phyloP scores from a whole-genome alignment of 208 protist genomes.

The Crithidia bombi region DNA sequence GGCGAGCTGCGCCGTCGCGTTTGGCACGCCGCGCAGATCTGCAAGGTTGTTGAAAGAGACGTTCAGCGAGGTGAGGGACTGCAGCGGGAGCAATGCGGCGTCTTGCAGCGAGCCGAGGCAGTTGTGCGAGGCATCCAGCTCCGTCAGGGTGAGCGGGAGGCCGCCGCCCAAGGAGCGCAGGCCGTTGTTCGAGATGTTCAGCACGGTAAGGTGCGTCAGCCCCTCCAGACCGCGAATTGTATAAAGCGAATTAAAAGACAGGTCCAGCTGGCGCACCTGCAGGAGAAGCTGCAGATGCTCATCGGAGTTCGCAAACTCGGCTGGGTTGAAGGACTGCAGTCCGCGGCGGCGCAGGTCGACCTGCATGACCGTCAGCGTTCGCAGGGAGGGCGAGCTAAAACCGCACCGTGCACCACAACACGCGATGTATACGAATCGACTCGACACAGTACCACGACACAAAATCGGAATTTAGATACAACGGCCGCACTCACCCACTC shows the following conservation, averaged over 20 bases:
- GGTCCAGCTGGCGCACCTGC: constrained; percentile 49
- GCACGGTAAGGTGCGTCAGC: constrained; percentile 56
- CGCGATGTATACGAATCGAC: too few species aligned
- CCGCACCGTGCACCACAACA: too few species aligned
- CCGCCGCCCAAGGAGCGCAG: constrained; percentile 55
- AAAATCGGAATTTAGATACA: neutral
- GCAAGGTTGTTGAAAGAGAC: constrained; percentile 79
- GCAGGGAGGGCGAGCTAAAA: too few species aligned
- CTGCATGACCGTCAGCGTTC: constrained; percentile 34
- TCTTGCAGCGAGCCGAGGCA: constrained; percentile 54
- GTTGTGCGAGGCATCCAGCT: constrained; percentile 83
- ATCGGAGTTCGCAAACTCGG: constrained; percentile 54
- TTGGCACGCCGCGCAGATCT: constrained; percentile 58
- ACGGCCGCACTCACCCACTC: neutral
- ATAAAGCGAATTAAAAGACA: constrained; percentile 76
- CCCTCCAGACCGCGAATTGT: constrained; percentile 55
- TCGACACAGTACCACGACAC: neutral
- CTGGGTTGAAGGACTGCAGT: constrained; percentile 72
- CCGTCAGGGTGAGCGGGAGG: constrained; percentile 50
- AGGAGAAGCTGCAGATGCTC: constrained; percentile 37
- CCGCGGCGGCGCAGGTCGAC: constrained; percentile 58
- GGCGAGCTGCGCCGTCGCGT: constrained; percentile 40
- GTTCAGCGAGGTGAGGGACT: constrained; percentile 55
- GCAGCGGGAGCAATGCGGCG: constrained; percentile 56
- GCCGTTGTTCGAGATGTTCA: constrained; percentile 80